Evolutionary conservation across 495 filamentous ascomycete species (phyloP), one percentile per base, ranked within the genome.

Genomic region (Friedmanniomyces endolithicus): DNA sequence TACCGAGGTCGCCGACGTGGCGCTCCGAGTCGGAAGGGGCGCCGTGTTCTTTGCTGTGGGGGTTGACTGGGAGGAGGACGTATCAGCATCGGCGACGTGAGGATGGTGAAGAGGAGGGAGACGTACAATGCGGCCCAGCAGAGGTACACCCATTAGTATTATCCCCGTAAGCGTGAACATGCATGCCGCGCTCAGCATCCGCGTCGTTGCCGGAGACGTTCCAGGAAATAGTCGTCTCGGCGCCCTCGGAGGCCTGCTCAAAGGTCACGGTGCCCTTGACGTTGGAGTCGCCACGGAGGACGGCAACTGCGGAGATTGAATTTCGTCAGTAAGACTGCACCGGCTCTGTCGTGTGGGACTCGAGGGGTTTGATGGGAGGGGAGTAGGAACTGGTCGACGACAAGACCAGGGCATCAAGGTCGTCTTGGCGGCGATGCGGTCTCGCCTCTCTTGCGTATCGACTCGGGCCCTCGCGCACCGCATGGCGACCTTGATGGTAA

Each of bases 131-230:
- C 64, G 92, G 89, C 41, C 92, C 92, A 50, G 92, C 92, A 56
- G 85, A 90, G 54, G 92, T 97, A 83, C 92, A 98, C 71, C 94
- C 92, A 74, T 97, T 98, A 77, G 94, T 96, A 79, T 96, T 97
- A 81, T 96, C 92, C 71, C 94, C 92, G 67, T 95, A 98, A 74
- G 92, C 85, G 77, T 97, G 92, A 67, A 97, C 83, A 78, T 97
- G 94, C 78, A 95, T 84, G 72, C 85, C 92, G 75, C 94, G 88
- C 83, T 90, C 80, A 65, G 92, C 90, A 65, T 94, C 96, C 74
- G 90, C 67, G 67, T 96, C 90, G 74, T 94, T 73, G 77, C 90
- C 89, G 60, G 79, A 79, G 74, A 97, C 90, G 73, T 97, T 80
- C 81, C 86, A 97, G 63, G 84, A 78, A 73, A 97, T 77, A 70